These are phyloP conservation scores for Phialophora expanda DNA, from an alignment of 2,329 filamentous ascomycete species.

Conservation along the genomic window DNA sequence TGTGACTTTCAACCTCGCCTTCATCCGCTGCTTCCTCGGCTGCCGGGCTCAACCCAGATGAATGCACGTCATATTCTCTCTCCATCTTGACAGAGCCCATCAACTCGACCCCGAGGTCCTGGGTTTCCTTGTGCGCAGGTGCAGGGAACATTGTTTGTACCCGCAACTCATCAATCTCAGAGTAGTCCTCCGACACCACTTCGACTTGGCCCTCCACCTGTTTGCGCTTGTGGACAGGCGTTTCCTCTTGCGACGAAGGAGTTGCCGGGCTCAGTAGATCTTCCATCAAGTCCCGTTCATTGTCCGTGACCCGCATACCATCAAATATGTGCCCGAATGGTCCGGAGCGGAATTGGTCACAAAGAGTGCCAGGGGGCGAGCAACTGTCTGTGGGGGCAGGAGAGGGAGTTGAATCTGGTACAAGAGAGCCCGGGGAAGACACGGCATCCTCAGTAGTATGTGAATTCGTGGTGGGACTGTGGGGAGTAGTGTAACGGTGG, in stretches of 20 bases:
- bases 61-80: constrained; percentile 28
- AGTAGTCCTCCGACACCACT: constrained; percentile 15
- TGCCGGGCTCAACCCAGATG: constrained; percentile 30
- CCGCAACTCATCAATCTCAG: constrained; percentile 1
- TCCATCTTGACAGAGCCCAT: background rate
- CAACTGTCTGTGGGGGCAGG: constrained; percentile 20
- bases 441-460: constrained; percentile 17
- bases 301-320: constrained; percentile 32
- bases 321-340: constrained; percentile 29
- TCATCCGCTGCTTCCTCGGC: constrained; percentile 18
- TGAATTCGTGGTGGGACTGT: background rate
- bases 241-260: background rate
- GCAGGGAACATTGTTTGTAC: constrained; percentile 21
- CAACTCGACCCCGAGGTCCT: background rate
- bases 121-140: background rate
- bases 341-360: constrained; percentile 25
- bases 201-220: background rate
- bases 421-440: constrained; percentile 31
- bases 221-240: constrained; percentile 7
- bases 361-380: constrained; percentile 26
- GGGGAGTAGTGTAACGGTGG: constrained; percentile 23
- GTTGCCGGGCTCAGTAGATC: constrained; percentile 24
- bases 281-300: constrained; percentile 34
- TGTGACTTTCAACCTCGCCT: constrained; percentile 4
- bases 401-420: constrained; percentile 26